Conservation (phyloP, 176 grass and related monocot genomes). For the Dactylis glomerata region DNA sequence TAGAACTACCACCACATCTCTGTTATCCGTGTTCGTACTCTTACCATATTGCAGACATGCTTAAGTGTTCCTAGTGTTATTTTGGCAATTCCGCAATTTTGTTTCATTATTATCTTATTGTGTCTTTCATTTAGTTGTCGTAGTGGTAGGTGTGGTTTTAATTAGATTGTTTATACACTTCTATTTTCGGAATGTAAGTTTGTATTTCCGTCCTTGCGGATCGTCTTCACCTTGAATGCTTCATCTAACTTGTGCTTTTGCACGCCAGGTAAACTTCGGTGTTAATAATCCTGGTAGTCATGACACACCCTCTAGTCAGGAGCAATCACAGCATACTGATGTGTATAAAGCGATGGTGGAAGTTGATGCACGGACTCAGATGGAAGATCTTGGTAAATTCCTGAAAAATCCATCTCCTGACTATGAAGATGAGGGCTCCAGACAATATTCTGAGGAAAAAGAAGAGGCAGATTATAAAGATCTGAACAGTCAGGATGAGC, state of each 20-base stretch:
- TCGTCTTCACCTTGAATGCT: slow-evolving; percentile 6
- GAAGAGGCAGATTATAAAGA: slow-evolving; percentile 41
- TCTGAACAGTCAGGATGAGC: slow-evolving; percentile 40
- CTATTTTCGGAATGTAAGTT: slow-evolving; percentile 9
- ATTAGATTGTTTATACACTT: background rate
- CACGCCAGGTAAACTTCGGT: slow-evolving; percentile 41
- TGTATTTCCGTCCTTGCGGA: background rate
- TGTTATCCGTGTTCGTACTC: background rate
- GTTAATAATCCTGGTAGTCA: slow-evolving; percentile 46
- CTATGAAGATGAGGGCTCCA: slow-evolving; percentile 44
- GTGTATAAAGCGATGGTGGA: slow-evolving; percentile 31
- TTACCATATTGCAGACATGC: background rate
- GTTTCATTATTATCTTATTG: background rate
- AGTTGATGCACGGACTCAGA: slow-evolving; percentile 25
- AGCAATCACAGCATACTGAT: slow-evolving; percentile 38
- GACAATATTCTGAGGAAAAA: slow-evolving; percentile 36
- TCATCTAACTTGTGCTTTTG: slow-evolving; percentile 1
- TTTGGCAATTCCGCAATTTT: background rate
- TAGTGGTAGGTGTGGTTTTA: background rate
- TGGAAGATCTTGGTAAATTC: slow-evolving; percentile 35
- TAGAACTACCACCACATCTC: background rate
- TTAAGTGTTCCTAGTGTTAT: background rate
- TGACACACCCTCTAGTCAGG: slow-evolving; percentile 64
- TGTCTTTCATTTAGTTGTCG: background rate
- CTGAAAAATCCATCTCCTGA: slow-evolving; percentile 20